Conservation (phyloP, 2,329 filamentous ascomycete species). For the Sclerotinia spermophila region DNA sequence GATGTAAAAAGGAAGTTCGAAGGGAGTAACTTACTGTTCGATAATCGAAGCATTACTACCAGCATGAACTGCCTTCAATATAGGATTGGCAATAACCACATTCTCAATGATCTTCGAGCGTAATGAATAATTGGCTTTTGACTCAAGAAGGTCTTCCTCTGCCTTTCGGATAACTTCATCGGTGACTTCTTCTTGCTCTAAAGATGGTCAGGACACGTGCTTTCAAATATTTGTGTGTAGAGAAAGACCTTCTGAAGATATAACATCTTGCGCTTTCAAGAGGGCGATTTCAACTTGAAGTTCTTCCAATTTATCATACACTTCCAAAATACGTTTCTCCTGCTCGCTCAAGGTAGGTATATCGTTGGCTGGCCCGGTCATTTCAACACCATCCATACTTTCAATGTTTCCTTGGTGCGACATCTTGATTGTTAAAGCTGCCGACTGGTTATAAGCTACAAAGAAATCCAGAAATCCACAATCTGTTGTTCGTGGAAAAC, state of each 20-base stretch:
- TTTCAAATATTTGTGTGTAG: background rate
- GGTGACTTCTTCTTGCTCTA: conserved; percentile 39
- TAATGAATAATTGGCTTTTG: conserved; percentile 66
- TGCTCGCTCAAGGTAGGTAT: conserved; percentile 57
- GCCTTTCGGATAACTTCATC: conserved; percentile 53
- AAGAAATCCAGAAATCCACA: background rate
- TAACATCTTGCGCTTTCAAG: conserved; percentile 45
- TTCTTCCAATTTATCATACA: conserved; percentile 69
- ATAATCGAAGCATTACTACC: conserved; percentile 59
- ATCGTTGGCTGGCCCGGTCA: conserved; percentile 16
- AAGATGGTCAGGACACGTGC: conserved; percentile 23
- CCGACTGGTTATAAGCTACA: background rate
- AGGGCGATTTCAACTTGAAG: conserved; percentile 70
- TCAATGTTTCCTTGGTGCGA: conserved; percentile 19
- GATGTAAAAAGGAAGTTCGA: conserved; percentile 13
- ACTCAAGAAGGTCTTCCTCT: conserved; percentile 62
- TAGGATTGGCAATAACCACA: conserved; percentile 69
- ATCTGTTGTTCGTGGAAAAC: background rate
- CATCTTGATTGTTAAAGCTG: background rate
- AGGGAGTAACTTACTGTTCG: conserved; percentile 55
- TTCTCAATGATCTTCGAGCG: conserved; percentile 66
- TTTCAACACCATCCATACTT: conserved; percentile 33
- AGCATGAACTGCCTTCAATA: conserved; percentile 72
- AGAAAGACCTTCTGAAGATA: conserved; percentile 30
- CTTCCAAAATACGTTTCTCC: conserved; percentile 62